Percentiles rank a stretch among this genome's conserved stretches.
These are phyloP conservation scores for Ophiocordyceps camponoti-floridani DNA, from an alignment of 2,329 filamentous ascomycete genomes.

Conservation along the genomic window DNA sequence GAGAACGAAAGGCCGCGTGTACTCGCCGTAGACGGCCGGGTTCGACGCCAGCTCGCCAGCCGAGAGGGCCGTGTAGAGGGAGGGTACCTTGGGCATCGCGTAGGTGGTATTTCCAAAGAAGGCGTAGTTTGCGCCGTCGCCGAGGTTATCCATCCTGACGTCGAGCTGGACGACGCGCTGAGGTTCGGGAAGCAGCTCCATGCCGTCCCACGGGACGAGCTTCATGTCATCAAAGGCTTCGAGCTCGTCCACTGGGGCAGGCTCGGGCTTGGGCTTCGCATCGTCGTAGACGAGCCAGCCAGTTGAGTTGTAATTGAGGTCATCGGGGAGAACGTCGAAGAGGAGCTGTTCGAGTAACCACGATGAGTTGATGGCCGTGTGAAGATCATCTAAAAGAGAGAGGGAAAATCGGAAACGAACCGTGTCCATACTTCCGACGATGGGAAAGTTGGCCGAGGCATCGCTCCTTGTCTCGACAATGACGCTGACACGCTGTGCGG, in stretches of 20 bases:
- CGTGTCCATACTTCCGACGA: conserved; percentile 53
- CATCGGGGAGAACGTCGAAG: conserved; percentile 49
- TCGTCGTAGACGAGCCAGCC: conserved; percentile 45
- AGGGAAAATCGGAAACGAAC: conserved; percentile 14
- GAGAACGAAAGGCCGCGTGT: conserved; percentile 50
- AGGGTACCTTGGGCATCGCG: conserved; percentile 55
- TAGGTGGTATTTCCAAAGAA: conserved; percentile 70
- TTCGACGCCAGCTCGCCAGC: conserved; percentile 40
- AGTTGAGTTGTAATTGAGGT: conserved; percentile 50
- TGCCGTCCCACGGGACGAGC: conserved; percentile 50
- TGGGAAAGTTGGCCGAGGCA: conserved; percentile 44
- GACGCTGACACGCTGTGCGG: conserved; percentile 49
- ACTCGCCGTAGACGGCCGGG: conserved; percentile 44
- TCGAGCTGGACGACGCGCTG: conserved; percentile 45
- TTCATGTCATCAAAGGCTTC: conserved; percentile 56
- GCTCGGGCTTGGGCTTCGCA: conserved; percentile 23
- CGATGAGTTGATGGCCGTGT: not conserved
- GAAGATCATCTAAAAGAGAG: not conserved
- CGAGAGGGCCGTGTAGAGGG: conserved; percentile 58
- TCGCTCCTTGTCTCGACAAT: conserved; percentile 45
- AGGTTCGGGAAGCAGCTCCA: conserved; percentile 39
- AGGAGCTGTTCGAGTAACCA: conserved; percentile 23
- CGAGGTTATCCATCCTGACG: conserved; percentile 43
- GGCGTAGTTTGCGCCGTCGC: conserved; percentile 41
- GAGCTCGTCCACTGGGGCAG: conserved; percentile 41